Evolutionary conservation across 2,329 filamentous ascomycete species (phyloP).

Genomic region (Colletotrichum eremochloae): DNA sequence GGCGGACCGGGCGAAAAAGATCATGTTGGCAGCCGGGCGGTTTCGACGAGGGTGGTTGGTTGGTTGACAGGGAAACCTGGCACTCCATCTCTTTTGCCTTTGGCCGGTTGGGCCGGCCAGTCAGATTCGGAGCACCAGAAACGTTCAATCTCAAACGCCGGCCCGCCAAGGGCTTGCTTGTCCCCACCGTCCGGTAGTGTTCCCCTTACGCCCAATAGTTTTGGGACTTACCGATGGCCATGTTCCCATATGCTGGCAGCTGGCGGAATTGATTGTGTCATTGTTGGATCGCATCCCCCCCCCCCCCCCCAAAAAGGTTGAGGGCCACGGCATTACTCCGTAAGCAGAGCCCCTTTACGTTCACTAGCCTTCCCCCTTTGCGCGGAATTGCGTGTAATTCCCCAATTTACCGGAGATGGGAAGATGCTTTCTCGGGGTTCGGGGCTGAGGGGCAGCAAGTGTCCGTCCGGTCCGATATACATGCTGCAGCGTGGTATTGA

Average conservation of each 20-base stretch:
- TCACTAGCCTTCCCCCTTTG: neutral
- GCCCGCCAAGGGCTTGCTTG: constrained; percentile 28
- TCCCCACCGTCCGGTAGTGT: constrained; percentile 23
- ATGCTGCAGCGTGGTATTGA: neutral
- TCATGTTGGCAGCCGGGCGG: constrained; percentile 19
- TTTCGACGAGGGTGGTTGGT: constrained; percentile 22
- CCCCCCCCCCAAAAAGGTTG: neutral
- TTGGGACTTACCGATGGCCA: neutral
- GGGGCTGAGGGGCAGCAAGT: constrained; percentile 11
- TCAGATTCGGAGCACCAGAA: constrained; percentile 40
- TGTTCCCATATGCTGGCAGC: neutral
- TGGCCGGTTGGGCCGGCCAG: constrained; percentile 20
- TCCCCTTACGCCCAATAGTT: neutral
- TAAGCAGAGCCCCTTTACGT: neutral
- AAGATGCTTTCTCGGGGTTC: constrained; percentile 3
- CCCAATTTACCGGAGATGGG: neutral
- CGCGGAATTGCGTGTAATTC: neutral
- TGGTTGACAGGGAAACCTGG: constrained; percentile 15
- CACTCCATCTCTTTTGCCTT: constrained; percentile 13
- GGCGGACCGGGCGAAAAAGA: constrained; percentile 9
- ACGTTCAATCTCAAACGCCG: constrained; percentile 41
- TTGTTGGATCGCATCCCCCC: neutral
- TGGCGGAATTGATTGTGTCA: neutral
- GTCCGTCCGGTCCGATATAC: neutral
- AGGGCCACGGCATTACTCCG: constrained; percentile 8